phyloP scores from a whole-genome alignment of 306 rosid species.

The Rosa persica region DNA sequence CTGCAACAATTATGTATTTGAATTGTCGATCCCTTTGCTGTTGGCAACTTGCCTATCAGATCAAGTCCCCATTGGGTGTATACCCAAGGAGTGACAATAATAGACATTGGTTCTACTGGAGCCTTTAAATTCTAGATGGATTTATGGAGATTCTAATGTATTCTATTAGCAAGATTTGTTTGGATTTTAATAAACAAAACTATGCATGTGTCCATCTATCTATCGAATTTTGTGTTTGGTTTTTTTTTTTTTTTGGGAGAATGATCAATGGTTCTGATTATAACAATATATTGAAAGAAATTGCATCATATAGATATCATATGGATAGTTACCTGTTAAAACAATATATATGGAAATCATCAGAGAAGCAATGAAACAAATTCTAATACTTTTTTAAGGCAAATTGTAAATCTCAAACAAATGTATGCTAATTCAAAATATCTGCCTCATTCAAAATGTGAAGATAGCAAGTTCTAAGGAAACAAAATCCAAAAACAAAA shows the following conservation, averaged over 20 bases:
- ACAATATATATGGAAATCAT: background rate
- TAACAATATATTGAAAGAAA: background rate
- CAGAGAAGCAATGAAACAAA: background rate
- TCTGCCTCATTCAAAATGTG: background rate
- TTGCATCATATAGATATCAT: background rate
- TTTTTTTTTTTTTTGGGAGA: background rate
- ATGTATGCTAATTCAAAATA: background rate
- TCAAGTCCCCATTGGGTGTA: too few species aligned
- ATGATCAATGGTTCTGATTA: background rate
- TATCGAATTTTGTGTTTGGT: too few species aligned
- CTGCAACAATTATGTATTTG: too few species aligned
- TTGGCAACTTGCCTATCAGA: too few species aligned
- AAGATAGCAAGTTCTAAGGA: background rate
- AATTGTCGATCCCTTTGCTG: too few species aligned
- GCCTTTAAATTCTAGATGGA: too few species aligned
- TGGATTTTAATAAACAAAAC: too few species aligned
- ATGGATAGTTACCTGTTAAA: background rate
- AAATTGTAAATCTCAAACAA: background rate
- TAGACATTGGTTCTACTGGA: too few species aligned
- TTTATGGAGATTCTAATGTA: too few species aligned
- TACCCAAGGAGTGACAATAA: too few species aligned
- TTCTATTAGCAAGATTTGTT: too few species aligned
- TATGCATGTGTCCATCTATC: too few species aligned
- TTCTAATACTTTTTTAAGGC: background rate
- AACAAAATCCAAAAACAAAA: slow-evolving; percentile 12